A percentile compares a stretch with the other conserved stretches of the same genome.
These are phyloP conservation scores for Kuraishia hungarica DNA, from an alignment of 805 yeast genomes.

Conservation along the genomic window DNA sequence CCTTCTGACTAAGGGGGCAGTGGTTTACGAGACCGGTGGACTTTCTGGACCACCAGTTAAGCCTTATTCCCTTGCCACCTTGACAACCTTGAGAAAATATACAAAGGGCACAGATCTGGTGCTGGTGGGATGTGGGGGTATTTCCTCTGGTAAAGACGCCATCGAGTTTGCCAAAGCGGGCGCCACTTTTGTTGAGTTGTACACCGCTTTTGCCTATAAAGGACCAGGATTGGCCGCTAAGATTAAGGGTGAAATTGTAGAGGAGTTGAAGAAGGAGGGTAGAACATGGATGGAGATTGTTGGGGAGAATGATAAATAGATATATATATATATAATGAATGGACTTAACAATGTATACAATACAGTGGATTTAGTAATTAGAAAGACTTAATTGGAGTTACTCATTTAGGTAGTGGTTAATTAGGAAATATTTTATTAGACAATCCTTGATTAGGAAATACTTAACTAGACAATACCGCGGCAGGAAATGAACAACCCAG, in stretches of 20 bases:
- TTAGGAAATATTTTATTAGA: background rate
- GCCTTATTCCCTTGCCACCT: constrained; percentile 65
- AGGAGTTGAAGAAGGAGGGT: constrained; percentile 60
- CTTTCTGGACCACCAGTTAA: constrained; percentile 89
- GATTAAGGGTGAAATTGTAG: constrained; percentile 49
- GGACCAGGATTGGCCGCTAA: constrained; percentile 79
- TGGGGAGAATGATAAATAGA: constrained; percentile 45
- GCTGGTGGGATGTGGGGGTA: constrained; percentile 92
- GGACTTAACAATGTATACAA: no score
- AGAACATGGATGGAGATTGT: constrained; percentile 79
- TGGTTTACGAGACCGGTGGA: constrained; percentile 69
- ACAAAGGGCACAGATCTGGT: constrained; percentile 69
- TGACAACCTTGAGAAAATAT: constrained; percentile 62
- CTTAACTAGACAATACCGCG: no score
- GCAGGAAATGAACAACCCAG: no score
- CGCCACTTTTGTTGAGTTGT: constrained; percentile 79
- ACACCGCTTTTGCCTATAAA: constrained; percentile 85
- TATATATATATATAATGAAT: background rate
- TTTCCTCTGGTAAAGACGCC: constrained; percentile 79
- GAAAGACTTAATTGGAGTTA: no score
- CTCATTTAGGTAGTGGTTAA: no score
- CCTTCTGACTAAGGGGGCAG: constrained; percentile 38
- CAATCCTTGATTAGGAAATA: background rate
- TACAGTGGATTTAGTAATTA: no score
- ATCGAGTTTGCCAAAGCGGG: constrained; percentile 90